phyloP scores from a whole-genome alignment of 108 stramenopile species.

The Cyclotella baltica region DNA sequence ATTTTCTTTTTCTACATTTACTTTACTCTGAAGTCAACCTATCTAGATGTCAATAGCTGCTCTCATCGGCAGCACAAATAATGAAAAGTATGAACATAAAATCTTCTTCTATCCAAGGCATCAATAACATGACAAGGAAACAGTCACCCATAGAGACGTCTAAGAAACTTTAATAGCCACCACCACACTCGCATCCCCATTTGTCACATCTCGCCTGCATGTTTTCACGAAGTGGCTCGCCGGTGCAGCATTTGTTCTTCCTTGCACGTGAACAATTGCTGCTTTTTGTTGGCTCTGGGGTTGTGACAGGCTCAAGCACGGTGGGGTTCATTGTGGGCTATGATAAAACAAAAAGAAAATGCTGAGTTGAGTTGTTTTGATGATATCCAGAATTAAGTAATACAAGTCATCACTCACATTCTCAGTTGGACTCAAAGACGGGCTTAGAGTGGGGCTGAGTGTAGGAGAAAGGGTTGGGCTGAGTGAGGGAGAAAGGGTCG shows the following conservation, averaged over 20 bases:
- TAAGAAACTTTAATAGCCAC: too few species aligned
- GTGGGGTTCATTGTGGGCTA: not conserved
- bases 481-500: not conserved
- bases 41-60: too few species aligned
- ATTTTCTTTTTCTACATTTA: too few species aligned
- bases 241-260: constrained; percentile 21
- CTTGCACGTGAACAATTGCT: constrained; percentile 12
- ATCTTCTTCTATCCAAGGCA: too few species aligned
- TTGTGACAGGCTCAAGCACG: not conserved
- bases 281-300: too few species aligned
- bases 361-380: not conserved
- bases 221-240: constrained; percentile 8
- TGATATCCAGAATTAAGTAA: not conserved
- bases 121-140: too few species aligned
- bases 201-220: constrained; percentile 9
- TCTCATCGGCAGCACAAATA: too few species aligned
- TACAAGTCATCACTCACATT: too few species aligned
- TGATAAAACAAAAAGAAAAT: not conserved
- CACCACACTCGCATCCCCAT: constrained; percentile 18
- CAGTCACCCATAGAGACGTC: too few species aligned
- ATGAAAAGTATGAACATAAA: too few species aligned
- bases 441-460: not conserved
- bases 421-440: too few species aligned
- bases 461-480: constrained; percentile 8
- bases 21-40: too few species aligned